These are phyloP conservation scores for Leptographium wingfieldii DNA, from an alignment of 2,329 filamentous ascomycete genomes.

Conservation along the genomic window DNA sequence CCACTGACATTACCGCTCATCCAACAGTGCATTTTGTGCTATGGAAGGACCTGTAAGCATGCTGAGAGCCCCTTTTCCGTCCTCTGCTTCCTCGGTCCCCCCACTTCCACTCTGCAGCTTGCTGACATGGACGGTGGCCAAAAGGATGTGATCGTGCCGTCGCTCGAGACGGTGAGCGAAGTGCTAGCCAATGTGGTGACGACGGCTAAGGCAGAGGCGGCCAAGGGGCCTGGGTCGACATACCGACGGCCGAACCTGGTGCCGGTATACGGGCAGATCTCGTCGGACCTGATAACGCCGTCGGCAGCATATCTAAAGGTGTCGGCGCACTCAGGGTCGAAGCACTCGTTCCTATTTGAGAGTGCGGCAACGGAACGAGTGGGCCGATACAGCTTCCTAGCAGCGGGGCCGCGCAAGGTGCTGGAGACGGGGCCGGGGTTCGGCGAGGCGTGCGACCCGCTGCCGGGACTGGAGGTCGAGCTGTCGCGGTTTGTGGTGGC, in stretches of 20 bases:
- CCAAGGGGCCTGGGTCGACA: conserved; percentile 6
- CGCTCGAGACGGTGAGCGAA: conserved; percentile 14
- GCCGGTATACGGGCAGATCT: conserved; percentile 16
- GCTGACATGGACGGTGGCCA: neutral
- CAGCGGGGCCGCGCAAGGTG: conserved; percentile 61
- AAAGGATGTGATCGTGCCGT: conserved; percentile 15
- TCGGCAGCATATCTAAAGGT: conserved; percentile 93
- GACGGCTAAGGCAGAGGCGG: conserved; percentile 6
- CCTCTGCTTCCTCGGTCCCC: neutral
- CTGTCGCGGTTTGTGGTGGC: conserved; percentile 68
- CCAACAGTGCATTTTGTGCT: neutral
- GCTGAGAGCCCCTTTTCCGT: neutral
- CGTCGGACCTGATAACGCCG: conserved; percentile 82
- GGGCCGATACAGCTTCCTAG: conserved; percentile 85
- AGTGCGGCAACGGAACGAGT: conserved; percentile 85
- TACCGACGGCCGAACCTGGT: conserved; percentile 12
- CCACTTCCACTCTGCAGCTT: neutral
- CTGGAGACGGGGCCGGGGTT: conserved; percentile 80
- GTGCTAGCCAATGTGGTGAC: conserved; percentile 8
- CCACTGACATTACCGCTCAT: neutral
- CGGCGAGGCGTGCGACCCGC: conserved; percentile 71
- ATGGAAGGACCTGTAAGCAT: conserved; percentile 10
- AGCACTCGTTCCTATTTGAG: conserved; percentile 77
- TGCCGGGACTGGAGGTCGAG: conserved; percentile 71
- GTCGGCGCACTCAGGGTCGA: conserved; percentile 58